These are phyloP conservation scores for Vitis rupestris DNA, from an alignment of 164 flowering plant genomes.

Conservation along the genomic window DNA sequence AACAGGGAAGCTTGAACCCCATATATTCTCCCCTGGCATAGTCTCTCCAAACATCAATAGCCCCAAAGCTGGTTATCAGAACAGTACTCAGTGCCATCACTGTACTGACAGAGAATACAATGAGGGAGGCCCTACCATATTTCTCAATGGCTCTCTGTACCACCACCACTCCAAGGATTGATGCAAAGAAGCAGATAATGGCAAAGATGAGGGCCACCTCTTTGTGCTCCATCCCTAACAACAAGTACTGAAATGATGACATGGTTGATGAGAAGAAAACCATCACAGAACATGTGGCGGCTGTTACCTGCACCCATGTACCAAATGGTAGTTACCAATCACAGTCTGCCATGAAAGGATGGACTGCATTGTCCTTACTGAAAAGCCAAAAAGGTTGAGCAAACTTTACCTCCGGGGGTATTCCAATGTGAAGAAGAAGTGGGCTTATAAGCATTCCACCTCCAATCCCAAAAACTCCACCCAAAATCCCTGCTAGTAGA, in stretches of 20 bases:
- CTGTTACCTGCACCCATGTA: conserved; percentile 47
- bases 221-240: conserved; percentile 54
- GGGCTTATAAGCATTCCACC: conserved; percentile 87
- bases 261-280: conserved; percentile 71
- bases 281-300: conserved; percentile 76
- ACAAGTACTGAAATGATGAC: conserved; percentile 63
- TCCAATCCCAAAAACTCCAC: conserved; percentile 76
- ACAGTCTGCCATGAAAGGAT: not conserved
- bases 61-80: conserved; percentile 56
- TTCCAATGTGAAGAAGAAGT: conserved; percentile 68
- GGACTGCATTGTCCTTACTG: too few species aligned
- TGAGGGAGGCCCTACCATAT: conserved; percentile 59
- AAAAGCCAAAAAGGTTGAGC: not conserved
- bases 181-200: conserved; percentile 43
- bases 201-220: conserved; percentile 37
- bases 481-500: conserved; percentile 56
- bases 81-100: conserved; percentile 68
- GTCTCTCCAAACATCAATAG: conserved; percentile 46
- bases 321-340: too few species aligned
- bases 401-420: conserved; percentile 54
- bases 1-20: conserved; percentile 70
- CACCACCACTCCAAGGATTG: conserved; percentile 48
- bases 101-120: conserved; percentile 59
- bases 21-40: conserved; percentile 45
- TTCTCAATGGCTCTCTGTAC: conserved; percentile 41